phyloP scores from a whole-genome alignment of 768 basidiomycete species.

The Holtermannia corniformis region DNA sequence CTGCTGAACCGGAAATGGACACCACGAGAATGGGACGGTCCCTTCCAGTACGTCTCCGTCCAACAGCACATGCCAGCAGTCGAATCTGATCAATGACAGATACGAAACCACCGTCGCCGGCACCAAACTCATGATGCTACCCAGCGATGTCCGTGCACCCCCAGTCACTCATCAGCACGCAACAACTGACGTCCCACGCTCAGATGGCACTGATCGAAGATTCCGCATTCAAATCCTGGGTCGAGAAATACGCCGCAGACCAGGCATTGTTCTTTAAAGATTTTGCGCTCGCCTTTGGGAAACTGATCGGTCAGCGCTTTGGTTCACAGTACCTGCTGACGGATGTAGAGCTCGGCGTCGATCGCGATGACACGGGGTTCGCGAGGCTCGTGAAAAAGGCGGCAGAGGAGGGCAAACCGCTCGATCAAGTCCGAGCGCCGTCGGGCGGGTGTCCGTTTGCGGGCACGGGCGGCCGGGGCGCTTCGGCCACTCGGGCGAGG shows the following conservation, averaged over 20 bases:
- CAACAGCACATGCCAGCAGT: neutral
- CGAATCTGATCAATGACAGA: slow-evolving; percentile 5
- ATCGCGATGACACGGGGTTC: slow-evolving; percentile 39
- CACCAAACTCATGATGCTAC: slow-evolving; percentile 42
- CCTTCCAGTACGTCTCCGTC: slow-evolving; percentile 30
- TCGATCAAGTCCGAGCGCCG: slow-evolving; percentile 23
- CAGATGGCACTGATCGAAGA: slow-evolving; percentile 41
- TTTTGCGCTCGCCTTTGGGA: slow-evolving; percentile 38
- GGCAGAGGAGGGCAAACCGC: slow-evolving; percentile 36
- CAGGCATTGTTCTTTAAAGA: slow-evolving; percentile 40
- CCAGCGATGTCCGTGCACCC: slow-evolving; percentile 34
- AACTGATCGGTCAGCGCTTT: slow-evolving; percentile 32
- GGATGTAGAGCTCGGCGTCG: slow-evolving; percentile 37
- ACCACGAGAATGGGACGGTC: slow-evolving; percentile 40
- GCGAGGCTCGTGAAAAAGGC: slow-evolving; percentile 38
- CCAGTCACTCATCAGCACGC: neutral
- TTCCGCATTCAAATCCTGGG: slow-evolving; percentile 33
- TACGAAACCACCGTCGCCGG: slow-evolving; percentile 40
- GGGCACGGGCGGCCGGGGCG: slow-evolving; percentile 7
- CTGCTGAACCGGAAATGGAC: slow-evolving; percentile 38
- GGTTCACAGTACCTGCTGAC: neutral
- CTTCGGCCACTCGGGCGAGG: slow-evolving; percentile 6
- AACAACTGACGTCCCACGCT: slow-evolving; percentile 7
- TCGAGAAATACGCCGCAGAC: slow-evolving; percentile 41
- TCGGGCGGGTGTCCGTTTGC: slow-evolving; percentile 40